Evolutionary conservation across 371 early-diverging fungal genomes (phyloP).

Genomic region (Circinella umbellata): DNA sequence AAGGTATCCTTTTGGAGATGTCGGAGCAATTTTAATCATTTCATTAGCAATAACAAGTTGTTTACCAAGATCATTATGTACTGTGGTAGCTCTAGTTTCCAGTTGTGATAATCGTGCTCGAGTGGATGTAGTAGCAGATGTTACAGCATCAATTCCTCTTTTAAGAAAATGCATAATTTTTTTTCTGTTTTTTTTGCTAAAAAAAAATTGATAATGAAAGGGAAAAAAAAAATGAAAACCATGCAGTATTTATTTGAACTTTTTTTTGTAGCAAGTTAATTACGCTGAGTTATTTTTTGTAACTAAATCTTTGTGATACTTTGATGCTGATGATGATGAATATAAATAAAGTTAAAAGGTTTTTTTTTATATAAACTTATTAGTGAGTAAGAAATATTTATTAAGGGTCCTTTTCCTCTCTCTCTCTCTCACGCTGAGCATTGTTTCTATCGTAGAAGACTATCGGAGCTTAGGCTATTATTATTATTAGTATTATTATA

Average conservation of each 20-base stretch:
- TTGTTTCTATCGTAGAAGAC: too few species aligned
- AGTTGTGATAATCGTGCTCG: background rate
- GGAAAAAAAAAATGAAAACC: background rate
- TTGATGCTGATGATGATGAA: too few species aligned
- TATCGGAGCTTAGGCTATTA: too few species aligned
- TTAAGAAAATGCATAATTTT: background rate
- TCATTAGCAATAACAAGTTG: background rate
- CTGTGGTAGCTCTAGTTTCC: background rate
- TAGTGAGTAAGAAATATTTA: too few species aligned
- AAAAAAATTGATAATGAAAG: background rate
- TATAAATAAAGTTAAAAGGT: too few species aligned
- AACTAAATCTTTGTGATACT: background rate
- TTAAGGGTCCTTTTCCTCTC: conserved; percentile 2
- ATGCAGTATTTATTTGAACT: background rate
- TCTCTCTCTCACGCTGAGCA: too few species aligned
- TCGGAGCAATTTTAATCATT: background rate
- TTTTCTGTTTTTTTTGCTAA: too few species aligned
- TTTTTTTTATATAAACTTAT: too few species aligned
- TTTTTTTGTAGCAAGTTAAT: conserved; percentile 1
- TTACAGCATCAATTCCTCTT: conserved; percentile 1
- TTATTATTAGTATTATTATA: too few species aligned
- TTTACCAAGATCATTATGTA: background rate
- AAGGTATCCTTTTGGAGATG: conserved; percentile 1
- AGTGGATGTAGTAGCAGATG: background rate
- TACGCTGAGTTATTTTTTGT: background rate